phyloP scores from a whole-genome alignment of 2,329 filamentous ascomycete genomes.

The Penicillium rolfsii region DNA sequence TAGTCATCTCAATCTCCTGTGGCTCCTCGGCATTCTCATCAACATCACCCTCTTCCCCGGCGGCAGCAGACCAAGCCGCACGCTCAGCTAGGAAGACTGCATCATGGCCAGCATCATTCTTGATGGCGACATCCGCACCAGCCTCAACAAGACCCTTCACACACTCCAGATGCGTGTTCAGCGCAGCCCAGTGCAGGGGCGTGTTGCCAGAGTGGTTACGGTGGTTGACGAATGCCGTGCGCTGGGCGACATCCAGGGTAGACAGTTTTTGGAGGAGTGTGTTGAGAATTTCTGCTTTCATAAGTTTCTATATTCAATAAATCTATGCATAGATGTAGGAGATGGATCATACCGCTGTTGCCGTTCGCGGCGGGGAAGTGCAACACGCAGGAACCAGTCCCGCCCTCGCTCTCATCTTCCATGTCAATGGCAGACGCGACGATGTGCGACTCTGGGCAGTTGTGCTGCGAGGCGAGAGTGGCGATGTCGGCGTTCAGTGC shows the following conservation, averaged over 20 bases:
- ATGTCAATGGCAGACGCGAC: constrained; percentile 72
- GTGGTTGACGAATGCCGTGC: constrained; percentile 46
- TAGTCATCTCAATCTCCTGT: constrained; percentile 32
- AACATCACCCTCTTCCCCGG: constrained; percentile 48
- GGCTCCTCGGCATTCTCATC: constrained; percentile 24
- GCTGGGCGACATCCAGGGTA: constrained; percentile 24
- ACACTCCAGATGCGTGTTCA: constrained; percentile 81
- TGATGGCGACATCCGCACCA: constrained; percentile 75
- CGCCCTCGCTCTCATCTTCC: constrained; percentile 71
- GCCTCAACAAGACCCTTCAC: constrained; percentile 76
- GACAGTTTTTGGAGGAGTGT: constrained; percentile 50
- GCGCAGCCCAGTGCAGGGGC: constrained; percentile 87
- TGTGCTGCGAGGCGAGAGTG: constrained; percentile 65
- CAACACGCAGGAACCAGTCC: constrained; percentile 56
- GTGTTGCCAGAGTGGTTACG: constrained; percentile 87
- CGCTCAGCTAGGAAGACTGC: constrained; percentile 74
- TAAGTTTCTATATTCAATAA: constrained; percentile 7
- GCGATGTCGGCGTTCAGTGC: constrained; percentile 67
- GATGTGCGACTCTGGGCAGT: constrained; percentile 63
- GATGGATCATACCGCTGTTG: constrained; percentile 65
- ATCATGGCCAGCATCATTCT: constrained; percentile 83
- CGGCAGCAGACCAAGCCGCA: constrained; percentile 65
- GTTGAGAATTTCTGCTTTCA: constrained; percentile 51
- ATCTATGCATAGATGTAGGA: no score
- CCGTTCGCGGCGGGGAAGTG: constrained; percentile 96